A percentile compares a stretch with the other conserved stretches of the same genome.
Conservation (phyloP, 805 yeast species). For the Wickerhamomyces mucosus region DNA sequence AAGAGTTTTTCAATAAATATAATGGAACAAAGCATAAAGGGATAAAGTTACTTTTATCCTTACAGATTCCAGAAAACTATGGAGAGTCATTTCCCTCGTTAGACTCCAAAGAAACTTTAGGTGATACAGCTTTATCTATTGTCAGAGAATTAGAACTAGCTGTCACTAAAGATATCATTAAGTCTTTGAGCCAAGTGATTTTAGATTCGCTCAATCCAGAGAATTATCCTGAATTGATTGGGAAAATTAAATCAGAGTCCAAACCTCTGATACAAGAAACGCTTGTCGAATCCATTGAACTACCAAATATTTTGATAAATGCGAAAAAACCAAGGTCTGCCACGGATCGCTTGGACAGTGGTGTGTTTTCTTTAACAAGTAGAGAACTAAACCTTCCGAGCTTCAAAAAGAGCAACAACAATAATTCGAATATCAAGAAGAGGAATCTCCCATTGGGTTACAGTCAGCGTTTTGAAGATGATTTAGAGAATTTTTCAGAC, state of each 20-base stretch:
- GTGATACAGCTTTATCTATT: constrained; percentile 11
- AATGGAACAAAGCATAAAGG: constrained; percentile 46
- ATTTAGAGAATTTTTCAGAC: constrained; percentile 7
- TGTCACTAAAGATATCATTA: background rate
- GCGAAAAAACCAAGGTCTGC: background rate
- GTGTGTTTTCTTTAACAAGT: constrained; percentile 13
- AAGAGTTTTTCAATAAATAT: constrained; percentile 46
- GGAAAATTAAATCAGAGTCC: background rate
- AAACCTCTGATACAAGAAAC: background rate
- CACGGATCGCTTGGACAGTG: constrained; percentile 6
- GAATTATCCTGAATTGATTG: background rate
- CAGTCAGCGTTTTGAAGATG: constrained; percentile 13
- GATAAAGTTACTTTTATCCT: constrained; percentile 28
- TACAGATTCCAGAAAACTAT: constrained; percentile 19
- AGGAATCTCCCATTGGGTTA: constrained; percentile 9
- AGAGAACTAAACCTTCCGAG: constrained; percentile 10
- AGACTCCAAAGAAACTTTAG: background rate
- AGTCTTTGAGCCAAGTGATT: background rate
- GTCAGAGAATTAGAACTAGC: constrained; percentile 4
- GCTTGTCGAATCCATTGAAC: constrained; percentile 1
- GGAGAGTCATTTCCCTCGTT: too few species aligned
- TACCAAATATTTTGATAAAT: constrained; percentile 1
- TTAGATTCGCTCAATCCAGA: background rate
- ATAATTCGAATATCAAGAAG: constrained; percentile 6
- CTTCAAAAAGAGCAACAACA: constrained; percentile 18